phyloP scores from a whole-genome alignment of 352 stramenopile species.

The Phytopythium oedochilum region DNA sequence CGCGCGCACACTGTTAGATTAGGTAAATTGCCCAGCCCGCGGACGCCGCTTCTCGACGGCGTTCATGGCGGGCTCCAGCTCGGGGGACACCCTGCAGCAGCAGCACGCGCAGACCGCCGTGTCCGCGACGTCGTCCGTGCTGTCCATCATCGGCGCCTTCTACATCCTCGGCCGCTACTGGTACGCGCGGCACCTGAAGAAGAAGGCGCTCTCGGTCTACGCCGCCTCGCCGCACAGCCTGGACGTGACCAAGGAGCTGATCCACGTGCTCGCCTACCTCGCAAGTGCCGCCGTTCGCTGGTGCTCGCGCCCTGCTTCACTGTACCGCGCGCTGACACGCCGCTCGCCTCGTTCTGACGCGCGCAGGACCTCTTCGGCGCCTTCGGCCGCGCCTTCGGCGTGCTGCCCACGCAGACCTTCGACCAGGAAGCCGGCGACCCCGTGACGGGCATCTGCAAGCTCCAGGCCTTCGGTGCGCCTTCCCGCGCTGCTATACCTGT shows the following conservation, averaged over 20 bases:
- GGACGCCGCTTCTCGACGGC: neutral
- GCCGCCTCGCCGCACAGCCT: constrained; percentile 42
- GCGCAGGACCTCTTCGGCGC: constrained; percentile 65
- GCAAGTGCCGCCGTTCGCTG: constrained; percentile 17
- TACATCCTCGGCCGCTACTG: constrained; percentile 86
- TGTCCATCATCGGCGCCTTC: constrained; percentile 74
- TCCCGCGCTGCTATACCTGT: neutral
- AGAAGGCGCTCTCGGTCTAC: constrained; percentile 39
- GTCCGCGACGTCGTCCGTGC: constrained; percentile 61
- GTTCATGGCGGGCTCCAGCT: constrained; percentile 6
- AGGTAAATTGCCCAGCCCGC: neutral
- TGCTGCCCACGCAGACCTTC: constrained; percentile 64
- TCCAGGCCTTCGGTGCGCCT: constrained; percentile 60
- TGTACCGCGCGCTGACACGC: no score
- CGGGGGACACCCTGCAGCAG: constrained; percentile 11
- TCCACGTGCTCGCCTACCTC: constrained; percentile 82
- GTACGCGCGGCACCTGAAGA: constrained; percentile 54
- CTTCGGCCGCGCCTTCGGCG: constrained; percentile 61
- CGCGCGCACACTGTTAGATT: no score
- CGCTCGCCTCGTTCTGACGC: neutral
- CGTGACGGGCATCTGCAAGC: constrained; percentile 56
- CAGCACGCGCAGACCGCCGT: constrained; percentile 42
- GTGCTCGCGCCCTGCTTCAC: neutral
- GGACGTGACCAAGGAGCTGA: constrained; percentile 82
- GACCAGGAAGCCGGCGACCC: constrained; percentile 43